Base-by-base conservation (phyloP, 2,329 filamentous ascomycete genomes). In the Ceratocystis cubensis region DNA sequence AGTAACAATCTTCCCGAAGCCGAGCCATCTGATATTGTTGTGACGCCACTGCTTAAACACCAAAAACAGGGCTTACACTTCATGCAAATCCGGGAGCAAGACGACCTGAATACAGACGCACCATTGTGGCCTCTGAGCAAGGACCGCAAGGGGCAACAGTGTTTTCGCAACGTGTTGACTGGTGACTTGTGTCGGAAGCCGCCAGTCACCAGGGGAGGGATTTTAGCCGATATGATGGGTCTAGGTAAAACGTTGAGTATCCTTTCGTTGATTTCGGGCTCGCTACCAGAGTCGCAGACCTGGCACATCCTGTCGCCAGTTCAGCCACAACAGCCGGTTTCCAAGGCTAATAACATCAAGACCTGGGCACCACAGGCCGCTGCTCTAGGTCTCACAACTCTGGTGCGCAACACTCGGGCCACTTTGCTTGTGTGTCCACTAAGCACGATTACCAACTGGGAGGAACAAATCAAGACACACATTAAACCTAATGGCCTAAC, bases 361-460 rank as follows among this genome's bases (percentile, higher is more conserved):
- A 78, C 79, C 22, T 69, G 66, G 62, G 53, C 30, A 15, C 53
- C 69, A 5, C 63, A 48, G 17, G 53, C 37, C 15, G 73, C 78
- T 22, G 73, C 75, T 0, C 74, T 84, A 20, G 78, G 76, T 1
- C 74, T 84, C 22, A 83, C 81, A 13, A 76, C 72, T 10, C 73
- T 88, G n/a, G 76, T 77, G 22, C 80, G 79, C 53, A 96, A 96
- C 72, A 85, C 84, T 5, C 88, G 85, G 72, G 85, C 89, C 0
- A 97, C 94, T 0, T 78, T 99, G 41, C 81, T 99, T 20, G 84
- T 99, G 17, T 95, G 89, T 66, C 94, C 94, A 0, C 81, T 96
- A 2, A 96, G 90, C 72, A 94, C 93, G 0, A 86, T 97, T 67
- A 87, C 88, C 30, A 99, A 97, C 72, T 99, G 94, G 94, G 88